These are phyloP conservation scores for Pseudogymnoascus pannorum DNA, from an alignment of 2,329 filamentous ascomycete species.

Conservation along the genomic window DNA sequence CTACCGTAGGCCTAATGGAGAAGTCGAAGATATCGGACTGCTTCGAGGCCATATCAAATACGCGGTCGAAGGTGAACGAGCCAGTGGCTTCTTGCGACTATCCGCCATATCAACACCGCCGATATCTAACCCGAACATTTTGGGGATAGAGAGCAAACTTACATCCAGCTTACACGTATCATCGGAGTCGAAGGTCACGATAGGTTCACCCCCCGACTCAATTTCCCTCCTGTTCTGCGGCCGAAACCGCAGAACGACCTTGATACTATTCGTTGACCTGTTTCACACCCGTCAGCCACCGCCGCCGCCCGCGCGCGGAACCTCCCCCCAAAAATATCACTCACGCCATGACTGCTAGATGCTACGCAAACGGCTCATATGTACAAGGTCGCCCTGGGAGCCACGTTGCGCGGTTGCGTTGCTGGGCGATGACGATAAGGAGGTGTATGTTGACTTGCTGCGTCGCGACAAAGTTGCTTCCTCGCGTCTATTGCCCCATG, in stretches of 20 bases:
- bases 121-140: background rate
- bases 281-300: background rate
- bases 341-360: conserved; percentile 7
- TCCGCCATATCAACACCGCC: conserved; percentile 6
- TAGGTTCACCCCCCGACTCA: conserved; percentile 80
- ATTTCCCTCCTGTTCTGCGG: conserved; percentile 95
- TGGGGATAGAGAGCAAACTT: conserved; percentile 33
- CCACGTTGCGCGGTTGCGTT: conserved; percentile 3
- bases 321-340: background rate
- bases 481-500: conserved; percentile 1
- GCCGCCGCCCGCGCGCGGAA: background rate
- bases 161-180: conserved; percentile 85
- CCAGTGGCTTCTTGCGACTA: conserved; percentile 78
- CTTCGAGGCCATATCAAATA: conserved; percentile 88
- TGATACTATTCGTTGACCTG: conserved; percentile 53
- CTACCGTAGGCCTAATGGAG: conserved; percentile 90
- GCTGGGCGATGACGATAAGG: conserved; percentile 7
- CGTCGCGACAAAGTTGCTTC: conserved; percentile 7
- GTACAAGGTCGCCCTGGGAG: conserved; percentile 3
- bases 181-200: conserved; percentile 80
- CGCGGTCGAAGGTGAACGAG: conserved; percentile 91
- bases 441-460: conserved; percentile 2
- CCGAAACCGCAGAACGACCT: conserved; percentile 95
- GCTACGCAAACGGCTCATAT: conserved; percentile 2
- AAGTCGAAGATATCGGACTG: conserved; percentile 97